These are phyloP conservation scores for Auriscalpium vulgare DNA, from an alignment of 768 basidiomycete species.

Conservation along the genomic window DNA sequence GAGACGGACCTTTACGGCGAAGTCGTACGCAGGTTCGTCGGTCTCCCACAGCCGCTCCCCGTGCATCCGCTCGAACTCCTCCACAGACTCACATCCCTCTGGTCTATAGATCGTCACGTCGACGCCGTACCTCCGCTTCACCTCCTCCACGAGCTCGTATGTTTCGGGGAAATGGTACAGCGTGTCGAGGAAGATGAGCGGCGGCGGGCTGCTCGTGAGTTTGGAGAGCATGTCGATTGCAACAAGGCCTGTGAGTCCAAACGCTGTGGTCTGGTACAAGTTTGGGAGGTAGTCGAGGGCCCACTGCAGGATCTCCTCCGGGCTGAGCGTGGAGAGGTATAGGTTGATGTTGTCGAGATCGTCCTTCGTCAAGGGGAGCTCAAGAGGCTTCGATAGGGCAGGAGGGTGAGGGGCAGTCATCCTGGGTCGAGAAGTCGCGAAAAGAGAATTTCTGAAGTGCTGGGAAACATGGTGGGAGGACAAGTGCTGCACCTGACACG, in stretches of 20 bases:
- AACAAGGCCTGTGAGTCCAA: conserved; percentile 91
- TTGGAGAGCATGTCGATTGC: conserved; percentile 93
- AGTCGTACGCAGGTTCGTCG: conserved; percentile 87
- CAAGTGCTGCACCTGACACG: not conserved
- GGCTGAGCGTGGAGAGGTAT: conserved; percentile 60
- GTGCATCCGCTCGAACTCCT: conserved; percentile 73
- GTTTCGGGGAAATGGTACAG: conserved; percentile 95
- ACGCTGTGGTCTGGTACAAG: conserved; percentile 91
- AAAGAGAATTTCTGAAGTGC: no score
- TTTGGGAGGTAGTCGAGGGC: conserved; percentile 70
- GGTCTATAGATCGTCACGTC: conserved; percentile 76
- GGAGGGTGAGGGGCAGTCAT: conserved; percentile 8
- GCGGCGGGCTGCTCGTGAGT: conserved; percentile 57
- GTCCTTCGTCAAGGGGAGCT: conserved; percentile 49
- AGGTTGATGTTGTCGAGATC: conserved; percentile 65
- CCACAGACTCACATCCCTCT: conserved; percentile 51
- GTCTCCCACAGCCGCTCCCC: conserved; percentile 82
- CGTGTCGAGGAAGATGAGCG: conserved; percentile 94
- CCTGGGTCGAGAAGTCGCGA: not conserved
- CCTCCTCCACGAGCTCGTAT: conserved; percentile 79
- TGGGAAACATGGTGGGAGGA: not conserved
- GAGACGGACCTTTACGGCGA: conserved; percentile 70
- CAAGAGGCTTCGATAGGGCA: conserved; percentile 35
- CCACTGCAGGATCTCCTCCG: conserved; percentile 85
- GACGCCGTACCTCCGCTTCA: conserved; percentile 65